Base-by-base conservation (phyloP, 2,329 filamentous ascomycete genomes). In the Aspergillus aculeatinus region DNA sequence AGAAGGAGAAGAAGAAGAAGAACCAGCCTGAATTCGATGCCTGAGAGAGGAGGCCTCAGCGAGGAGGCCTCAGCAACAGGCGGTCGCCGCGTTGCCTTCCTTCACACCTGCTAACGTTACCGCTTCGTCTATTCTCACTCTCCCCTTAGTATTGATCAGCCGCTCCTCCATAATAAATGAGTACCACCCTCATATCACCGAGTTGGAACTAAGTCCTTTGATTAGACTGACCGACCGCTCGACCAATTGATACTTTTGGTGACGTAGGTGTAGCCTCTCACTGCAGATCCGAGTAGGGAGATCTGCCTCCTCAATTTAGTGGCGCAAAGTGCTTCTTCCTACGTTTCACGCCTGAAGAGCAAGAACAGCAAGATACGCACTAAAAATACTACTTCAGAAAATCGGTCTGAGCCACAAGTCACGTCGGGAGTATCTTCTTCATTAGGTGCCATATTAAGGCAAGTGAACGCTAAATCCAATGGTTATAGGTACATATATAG, bases 401-500 rank as follows among this genome's bases (percentile, higher is more conserved):
- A 29, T 29, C 27, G 33, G 11, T 35, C 33, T 35, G 33, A 35
- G 11, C 33, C 25, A 48, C 53, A 31, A 47, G 44, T 48, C 53
- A 23, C 33, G 19, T 31, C 42, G n/a, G 39, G 27, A 57, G 25
- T 29, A 51, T 19, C 48, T 47, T 55, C 59, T 54, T 61, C 57
- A 61, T 59, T 63, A 63, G 50, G 57, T 49, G 57, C 57, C 53
- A 55, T 48, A 59, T 42, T 50, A 19, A 19, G 21, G 44, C 51
- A 58, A 51, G 39, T 11, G 51, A 57, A 61, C 61, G 61, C 61
- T 63, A 61, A 63, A 55, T 53, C 33, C 56, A 59, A 52, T 16
- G 52, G 53, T 55, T 63, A 61, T 52, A 59, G 50, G 53, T 57
- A 63, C 57, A 61, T 58, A 61, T 50, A 59, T 55, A 50, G 31